These are phyloP conservation scores for Umbilicaria muhlenbergii DNA, from an alignment of 495 filamentous ascomycete genomes.

Conservation along the genomic window DNA sequence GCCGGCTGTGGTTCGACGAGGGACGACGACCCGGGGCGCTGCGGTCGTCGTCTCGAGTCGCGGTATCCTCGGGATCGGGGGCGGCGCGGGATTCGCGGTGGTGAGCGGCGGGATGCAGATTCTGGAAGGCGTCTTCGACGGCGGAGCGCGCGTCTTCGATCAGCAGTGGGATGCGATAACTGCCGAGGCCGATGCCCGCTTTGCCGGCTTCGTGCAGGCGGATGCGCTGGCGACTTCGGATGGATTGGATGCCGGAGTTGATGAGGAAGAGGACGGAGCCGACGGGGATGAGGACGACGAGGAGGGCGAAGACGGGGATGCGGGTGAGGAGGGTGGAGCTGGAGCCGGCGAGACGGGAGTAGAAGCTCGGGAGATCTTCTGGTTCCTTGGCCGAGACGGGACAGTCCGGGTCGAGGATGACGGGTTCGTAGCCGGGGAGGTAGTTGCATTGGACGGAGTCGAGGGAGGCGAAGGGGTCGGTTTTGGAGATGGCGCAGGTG, in stretches of 20 bases:
- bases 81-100: no score
- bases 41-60: no score
- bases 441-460: constrained; percentile 54
- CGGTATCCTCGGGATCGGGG: no score
- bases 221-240: constrained; percentile 57
- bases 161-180: constrained; percentile 63
- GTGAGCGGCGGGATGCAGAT: constrained; percentile 44
- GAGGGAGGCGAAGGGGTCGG: constrained; percentile 56
- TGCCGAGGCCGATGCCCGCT: constrained; percentile 41
- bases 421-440: constrained; percentile 52
- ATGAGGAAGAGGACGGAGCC: constrained; percentile 52
- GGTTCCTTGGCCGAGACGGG: constrained; percentile 36
- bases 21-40: no score
- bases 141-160: constrained; percentile 34
- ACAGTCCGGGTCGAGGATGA: constrained; percentile 54
- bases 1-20: no score
- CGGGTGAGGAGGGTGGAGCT: constrained; percentile 19
- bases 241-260: constrained; percentile 59
- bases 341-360: constrained; percentile 15
- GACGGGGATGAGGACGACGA: constrained; percentile 52
- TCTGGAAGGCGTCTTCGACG: constrained; percentile 52
- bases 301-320: constrained; percentile 42
- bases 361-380: constrained; percentile 20
- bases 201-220: constrained; percentile 58
- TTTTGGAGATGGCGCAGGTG: constrained; percentile 57